Evolutionary conservation across 306 rosid species (phyloP).

Genomic region (Fragaria ananassa): DNA sequence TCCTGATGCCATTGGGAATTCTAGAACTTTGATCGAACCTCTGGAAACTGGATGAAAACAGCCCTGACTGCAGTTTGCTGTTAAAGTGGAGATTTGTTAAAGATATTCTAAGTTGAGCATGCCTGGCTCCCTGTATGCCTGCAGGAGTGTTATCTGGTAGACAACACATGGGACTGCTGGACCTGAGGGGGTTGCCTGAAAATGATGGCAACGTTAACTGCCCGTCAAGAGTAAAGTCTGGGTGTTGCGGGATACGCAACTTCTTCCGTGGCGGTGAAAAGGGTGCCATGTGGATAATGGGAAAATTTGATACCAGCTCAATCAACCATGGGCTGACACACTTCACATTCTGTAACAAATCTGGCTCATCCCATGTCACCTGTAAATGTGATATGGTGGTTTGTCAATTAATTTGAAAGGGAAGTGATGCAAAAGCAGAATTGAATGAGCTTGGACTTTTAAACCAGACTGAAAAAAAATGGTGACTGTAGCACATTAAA

Average conservation of each 20-base stretch:
- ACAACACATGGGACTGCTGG: constrained; percentile 79
- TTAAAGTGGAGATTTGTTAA: constrained; percentile 70
- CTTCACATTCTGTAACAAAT: constrained; percentile 96
- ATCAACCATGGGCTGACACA: constrained; percentile 94
- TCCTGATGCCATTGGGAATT: constrained; percentile 40
- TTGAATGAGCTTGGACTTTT: background rate
- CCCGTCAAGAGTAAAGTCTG: constrained; percentile 56
- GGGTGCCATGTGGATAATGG: constrained; percentile 56
- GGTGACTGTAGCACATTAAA: background rate
- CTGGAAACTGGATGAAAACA: constrained; percentile 52
- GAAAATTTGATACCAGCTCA: constrained; percentile 76
- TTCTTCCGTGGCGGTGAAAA: constrained; percentile 86
- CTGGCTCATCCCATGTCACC: constrained; percentile 99
- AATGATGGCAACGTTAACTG: constrained; percentile 58
- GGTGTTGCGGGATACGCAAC: constrained; percentile 61
- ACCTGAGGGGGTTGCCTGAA: constrained; percentile 80
- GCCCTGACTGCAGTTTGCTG: constrained; percentile 68
- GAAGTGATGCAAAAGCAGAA: background rate
- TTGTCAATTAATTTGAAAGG: background rate
- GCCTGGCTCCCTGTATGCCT: constrained; percentile 99
- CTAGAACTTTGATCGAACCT: constrained; percentile 41
- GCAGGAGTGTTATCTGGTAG: constrained; percentile 78
- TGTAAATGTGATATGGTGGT: constrained; percentile 23
- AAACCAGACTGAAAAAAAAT: background rate
- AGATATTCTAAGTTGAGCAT: constrained; percentile 93